Conservation (phyloP, 352 stramenopile genomes). For the Phytopythium vexans region DNA sequence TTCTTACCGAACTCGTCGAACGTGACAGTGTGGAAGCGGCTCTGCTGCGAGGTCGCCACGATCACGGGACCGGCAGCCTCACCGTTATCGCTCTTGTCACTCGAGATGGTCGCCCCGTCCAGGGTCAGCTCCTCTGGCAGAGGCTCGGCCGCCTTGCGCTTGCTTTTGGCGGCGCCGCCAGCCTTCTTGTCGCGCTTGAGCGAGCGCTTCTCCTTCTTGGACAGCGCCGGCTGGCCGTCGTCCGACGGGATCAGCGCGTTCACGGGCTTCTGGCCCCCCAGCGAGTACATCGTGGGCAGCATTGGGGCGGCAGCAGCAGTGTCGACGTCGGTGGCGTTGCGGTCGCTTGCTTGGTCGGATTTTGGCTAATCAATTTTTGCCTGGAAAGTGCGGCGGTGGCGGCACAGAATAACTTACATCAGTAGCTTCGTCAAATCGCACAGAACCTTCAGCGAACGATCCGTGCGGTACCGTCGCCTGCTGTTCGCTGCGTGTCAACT, state of each 20-base stretch:
- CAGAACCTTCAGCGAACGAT: constrained; percentile 8
- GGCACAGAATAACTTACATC: neutral
- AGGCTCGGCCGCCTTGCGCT: constrained; percentile 3
- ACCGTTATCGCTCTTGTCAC: neutral
- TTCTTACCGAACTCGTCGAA: constrained; percentile 63
- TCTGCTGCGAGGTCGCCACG: constrained; percentile 50
- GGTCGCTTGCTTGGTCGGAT: too few relatives aligned
- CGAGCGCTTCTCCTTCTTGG: constrained; percentile 45
- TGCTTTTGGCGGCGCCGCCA: constrained; percentile 1
- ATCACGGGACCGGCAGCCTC: constrained; percentile 3
- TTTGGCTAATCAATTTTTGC: too few relatives aligned
- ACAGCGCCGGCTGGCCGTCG: constrained; percentile 22
- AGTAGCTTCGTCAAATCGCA: constrained; percentile 1
- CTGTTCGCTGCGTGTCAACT: neutral
- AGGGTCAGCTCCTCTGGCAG: neutral
- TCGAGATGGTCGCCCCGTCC: constrained; percentile 2
- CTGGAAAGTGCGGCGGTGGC: neutral
- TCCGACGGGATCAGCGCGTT: constrained; percentile 21
- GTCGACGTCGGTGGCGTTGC: too few relatives aligned
- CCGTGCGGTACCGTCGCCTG: neutral
- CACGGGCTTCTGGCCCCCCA: constrained; percentile 15
- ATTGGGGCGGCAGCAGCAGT: constrained; percentile 8
- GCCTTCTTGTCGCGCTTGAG: constrained; percentile 27
- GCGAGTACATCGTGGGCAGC: constrained; percentile 37
- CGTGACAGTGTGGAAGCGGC: constrained; percentile 57